Evolutionary conservation across 1,139 yeast genomes (phyloP).

Genomic region (Sugiyamaella castrensis): DNA sequence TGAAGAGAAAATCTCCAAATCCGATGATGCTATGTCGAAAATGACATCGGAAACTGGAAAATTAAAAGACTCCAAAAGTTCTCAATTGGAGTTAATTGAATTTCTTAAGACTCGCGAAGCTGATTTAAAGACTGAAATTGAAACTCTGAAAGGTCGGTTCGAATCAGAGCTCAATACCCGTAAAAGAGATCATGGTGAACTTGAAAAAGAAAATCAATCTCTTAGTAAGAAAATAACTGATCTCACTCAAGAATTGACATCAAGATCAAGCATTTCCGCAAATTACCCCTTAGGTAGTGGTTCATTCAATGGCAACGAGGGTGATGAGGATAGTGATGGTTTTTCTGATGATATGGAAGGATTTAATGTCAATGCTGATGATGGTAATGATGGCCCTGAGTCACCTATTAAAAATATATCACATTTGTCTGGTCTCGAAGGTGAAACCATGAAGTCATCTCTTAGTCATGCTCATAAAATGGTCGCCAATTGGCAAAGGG

Average conservation of each 20-base stretch:
- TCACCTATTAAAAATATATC: not conserved
- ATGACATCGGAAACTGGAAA: conserved; percentile 30
- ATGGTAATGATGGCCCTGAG: not conserved
- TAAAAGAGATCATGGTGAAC: conserved; percentile 25
- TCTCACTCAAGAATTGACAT: conserved; percentile 18
- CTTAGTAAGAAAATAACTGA: conserved; percentile 23
- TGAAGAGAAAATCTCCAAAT: conserved; percentile 42
- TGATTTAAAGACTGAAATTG: conserved; percentile 31
- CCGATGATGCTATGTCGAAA: conserved; percentile 28
- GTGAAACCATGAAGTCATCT: conserved; percentile 65
- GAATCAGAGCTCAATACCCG: conserved; percentile 25
- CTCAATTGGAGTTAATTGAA: conserved; percentile 37
- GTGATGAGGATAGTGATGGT: conserved; percentile 32
- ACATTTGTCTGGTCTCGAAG: conserved; percentile 51
- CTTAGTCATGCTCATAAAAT: conserved; percentile 60
- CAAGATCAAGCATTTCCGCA: not conserved
- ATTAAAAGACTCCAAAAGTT: conserved; percentile 28
- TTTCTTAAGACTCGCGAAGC: conserved; percentile 30
- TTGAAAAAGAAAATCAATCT: conserved; percentile 28
- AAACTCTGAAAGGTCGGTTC: conserved; percentile 26
- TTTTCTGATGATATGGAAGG: conserved; percentile 5
- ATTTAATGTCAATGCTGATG: conserved; percentile 5
- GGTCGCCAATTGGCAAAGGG: conserved; percentile 30
- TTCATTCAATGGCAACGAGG: conserved; percentile 18
- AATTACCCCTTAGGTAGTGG: not conserved